Base-by-base conservation (phyloP, 2,329 filamentous ascomycete species). In the Fusarium udum region DNA sequence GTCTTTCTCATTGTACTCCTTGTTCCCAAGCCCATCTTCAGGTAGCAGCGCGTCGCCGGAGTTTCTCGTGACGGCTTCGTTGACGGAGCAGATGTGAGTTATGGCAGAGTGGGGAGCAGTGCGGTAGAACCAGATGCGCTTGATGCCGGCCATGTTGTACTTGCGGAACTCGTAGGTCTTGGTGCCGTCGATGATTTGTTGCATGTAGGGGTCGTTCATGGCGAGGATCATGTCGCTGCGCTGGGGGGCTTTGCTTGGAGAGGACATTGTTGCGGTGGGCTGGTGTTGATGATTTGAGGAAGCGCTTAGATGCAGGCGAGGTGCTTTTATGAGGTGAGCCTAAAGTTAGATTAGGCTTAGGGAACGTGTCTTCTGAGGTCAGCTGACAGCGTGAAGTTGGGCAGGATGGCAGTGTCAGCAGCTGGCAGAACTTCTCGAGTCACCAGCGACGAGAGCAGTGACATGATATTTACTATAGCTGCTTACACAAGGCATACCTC, bases 101-200 rank as follows among this genome's bases (percentile, higher is more conserved):
- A 78, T 72, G 68, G 69, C 61, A 1, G 78, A 79, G 56, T 76
- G 67, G 1, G 77, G 78, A 6, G 75, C 74, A 1, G 72, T 77
- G 53, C 76, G 62, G 36, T 78, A 79, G 51, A 78, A 79, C 74
- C 73, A 79, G 31, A 78, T 77, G 7, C 72, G 49, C 59, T 75
- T 10, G 18, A 78, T 55, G n/a, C 61, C 55, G 0, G 61, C n/a
- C 51, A 76, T 67, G 40, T 59, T 51, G 60, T 78, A 78, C 32
- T 75, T 78, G 24, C 78, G 55, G 31, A 78, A 78, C 45, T 78
- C 77, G 32, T 75, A 75, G 0, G 40, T 77, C 59, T 79, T 78
- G 15, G 39, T 68, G 14, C 76, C 74, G 42, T 75, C 48, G 48
- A 78, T 64, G 55, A 79, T 77, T 12, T 78, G 73, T 2, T 57